phyloP scores from a whole-genome alignment of 176 grass and related monocot species.

The Bolboschoenus planiculmis region DNA sequence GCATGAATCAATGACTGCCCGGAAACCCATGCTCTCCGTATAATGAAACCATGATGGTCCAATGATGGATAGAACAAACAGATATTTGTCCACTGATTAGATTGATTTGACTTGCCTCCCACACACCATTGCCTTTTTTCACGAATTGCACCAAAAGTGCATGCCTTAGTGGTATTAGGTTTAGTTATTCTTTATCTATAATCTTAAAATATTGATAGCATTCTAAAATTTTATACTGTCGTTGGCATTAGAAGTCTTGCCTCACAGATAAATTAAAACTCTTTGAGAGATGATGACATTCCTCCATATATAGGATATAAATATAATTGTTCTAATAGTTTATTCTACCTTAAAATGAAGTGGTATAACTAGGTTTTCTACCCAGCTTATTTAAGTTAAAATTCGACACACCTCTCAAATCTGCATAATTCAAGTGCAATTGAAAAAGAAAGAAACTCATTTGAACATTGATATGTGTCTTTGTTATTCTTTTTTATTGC shows the following conservation, averaged over 20 bases:
- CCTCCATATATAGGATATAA: background rate
- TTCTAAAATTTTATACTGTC: background rate
- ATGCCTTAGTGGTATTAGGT: background rate
- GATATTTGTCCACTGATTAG: slow-evolving; percentile 2
- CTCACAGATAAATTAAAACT: background rate
- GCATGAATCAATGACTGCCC: slow-evolving; percentile 18
- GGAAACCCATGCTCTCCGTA: background rate
- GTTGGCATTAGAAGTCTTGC: background rate
- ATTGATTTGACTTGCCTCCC: slow-evolving; percentile 23
- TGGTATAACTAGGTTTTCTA: background rate
- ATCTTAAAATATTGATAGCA: background rate
- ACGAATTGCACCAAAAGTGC: background rate
- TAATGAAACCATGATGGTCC: slow-evolving; percentile 42
- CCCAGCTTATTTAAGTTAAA: background rate
- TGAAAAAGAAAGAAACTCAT: background rate
- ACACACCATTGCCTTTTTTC: background rate
- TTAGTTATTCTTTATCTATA: background rate
- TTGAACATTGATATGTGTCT: background rate
- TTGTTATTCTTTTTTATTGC: background rate
- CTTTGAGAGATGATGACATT: background rate
- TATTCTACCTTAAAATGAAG: background rate
- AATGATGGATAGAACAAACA: slow-evolving; percentile 37
- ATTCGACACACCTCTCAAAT: background rate
- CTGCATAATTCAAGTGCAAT: background rate
- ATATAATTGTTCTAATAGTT: background rate